These are phyloP conservation scores for Eucalyptus lansdowneana DNA, from an alignment of 345 rosid species.

Conservation along the genomic window DNA sequence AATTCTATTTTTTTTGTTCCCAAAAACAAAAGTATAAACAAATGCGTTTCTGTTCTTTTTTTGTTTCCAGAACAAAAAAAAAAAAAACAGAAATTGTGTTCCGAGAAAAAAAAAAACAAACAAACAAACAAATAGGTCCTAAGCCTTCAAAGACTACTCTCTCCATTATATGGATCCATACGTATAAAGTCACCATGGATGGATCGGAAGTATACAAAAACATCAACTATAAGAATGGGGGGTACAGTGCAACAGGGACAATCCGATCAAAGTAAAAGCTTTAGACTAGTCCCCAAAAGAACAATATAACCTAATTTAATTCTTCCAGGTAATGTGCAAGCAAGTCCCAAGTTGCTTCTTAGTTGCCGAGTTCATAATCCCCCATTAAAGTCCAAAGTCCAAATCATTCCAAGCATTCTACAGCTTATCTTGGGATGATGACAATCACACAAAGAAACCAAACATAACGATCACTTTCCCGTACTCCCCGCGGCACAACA, in stretches of 20 bases:
- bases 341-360: not conserved
- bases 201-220: not conserved
- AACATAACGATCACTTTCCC: not conserved
- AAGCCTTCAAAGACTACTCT: not conserved
- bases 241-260: not conserved
- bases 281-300: not conserved
- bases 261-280: not conserved
- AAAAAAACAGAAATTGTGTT: no score
- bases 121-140: no score
- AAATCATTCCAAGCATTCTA: not conserved
- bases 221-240: not conserved
- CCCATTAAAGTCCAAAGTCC: not conserved
- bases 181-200: not conserved
- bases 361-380: not conserved
- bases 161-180: not conserved
- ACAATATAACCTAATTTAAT: not conserved
- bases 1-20: no score
- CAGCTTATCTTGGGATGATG: not conserved
- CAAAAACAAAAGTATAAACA: no score
- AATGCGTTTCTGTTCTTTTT: no score
- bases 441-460: not conserved
- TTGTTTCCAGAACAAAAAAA: no score
- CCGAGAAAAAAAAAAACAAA: no score
- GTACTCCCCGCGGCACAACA: not conserved
- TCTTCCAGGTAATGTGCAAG: not conserved